A percentile compares a stretch with the other conserved stretches of the same genome.
These are phyloP conservation scores for Sclerotinia sclerotiorum DNA, from an alignment of 2,329 filamentous ascomycete species.

Conservation along the genomic window DNA sequence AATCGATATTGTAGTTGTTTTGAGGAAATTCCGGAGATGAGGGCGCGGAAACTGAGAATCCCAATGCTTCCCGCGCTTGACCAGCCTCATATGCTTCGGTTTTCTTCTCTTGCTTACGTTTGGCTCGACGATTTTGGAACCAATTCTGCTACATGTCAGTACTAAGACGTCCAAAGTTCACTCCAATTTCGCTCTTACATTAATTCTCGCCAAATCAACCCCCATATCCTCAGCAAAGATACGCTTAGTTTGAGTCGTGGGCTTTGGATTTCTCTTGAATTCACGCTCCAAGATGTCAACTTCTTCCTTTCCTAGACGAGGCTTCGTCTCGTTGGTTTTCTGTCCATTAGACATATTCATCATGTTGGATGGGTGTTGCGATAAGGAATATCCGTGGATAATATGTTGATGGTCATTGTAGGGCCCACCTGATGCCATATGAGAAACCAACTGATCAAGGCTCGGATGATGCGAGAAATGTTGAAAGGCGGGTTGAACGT, in stretches of 20 bases:
- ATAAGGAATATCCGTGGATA: constrained; percentile 29
- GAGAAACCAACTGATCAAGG: constrained; percentile 27
- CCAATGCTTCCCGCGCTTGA: constrained; percentile 38
- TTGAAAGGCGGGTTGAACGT: constrained; percentile 31
- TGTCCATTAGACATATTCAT: constrained; percentile 31
- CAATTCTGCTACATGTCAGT: constrained; percentile 53
- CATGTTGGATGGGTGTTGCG: constrained; percentile 40
- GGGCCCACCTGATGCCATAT: constrained; percentile 26
- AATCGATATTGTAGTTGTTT: constrained; percentile 30
- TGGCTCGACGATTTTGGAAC: constrained; percentile 65
- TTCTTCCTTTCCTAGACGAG: constrained; percentile 56
- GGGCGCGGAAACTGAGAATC: constrained; percentile 33
- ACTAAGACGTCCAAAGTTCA: neutral
- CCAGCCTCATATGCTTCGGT: constrained; percentile 51
- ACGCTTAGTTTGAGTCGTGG: constrained; percentile 61
- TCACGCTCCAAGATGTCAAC: constrained; percentile 60
- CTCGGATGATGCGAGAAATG: constrained; percentile 28
- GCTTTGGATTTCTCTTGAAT: constrained; percentile 64
- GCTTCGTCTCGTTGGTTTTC: constrained; percentile 39
- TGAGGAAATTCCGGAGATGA: constrained; percentile 36
- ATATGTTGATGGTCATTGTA: constrained; percentile 29
- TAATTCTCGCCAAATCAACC: constrained; percentile 63
- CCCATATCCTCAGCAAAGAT: constrained; percentile 60
- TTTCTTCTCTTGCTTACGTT: constrained; percentile 56
- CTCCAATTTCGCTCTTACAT: constrained; percentile 46